Evolutionary conservation across 2,329 filamentous ascomycete genomes (phyloP).

Genomic region (Cryphonectria nitschkei): DNA sequence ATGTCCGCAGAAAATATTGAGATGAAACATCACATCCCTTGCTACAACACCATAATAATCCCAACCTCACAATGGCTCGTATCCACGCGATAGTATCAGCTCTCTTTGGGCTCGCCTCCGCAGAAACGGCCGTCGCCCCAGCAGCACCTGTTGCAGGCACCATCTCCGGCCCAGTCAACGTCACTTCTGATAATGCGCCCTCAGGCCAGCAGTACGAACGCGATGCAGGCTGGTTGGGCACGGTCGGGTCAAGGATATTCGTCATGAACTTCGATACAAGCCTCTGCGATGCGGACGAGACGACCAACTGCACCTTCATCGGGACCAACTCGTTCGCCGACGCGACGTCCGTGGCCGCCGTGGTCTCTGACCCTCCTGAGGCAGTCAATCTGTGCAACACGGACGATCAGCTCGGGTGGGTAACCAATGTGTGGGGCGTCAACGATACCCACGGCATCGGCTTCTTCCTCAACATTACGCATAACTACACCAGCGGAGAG

Average conservation of each 20-base stretch:
- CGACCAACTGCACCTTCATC: background rate
- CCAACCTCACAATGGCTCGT: background rate
- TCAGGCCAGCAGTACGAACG: constrained; percentile 1
- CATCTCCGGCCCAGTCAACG: background rate
- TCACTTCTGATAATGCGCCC: constrained; percentile 4
- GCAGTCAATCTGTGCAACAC: constrained; percentile 5
- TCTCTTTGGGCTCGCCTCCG: background rate
- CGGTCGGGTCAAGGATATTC: background rate
- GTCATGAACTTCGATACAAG: constrained; percentile 14
- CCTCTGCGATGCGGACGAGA: constrained; percentile 1
- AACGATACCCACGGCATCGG: constrained; percentile 6
- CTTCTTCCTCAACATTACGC: constrained; percentile 9
- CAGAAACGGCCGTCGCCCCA: background rate
- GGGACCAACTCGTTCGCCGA: constrained; percentile 1
- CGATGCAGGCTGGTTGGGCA: constrained; percentile 3
- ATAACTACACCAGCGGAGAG: background rate
- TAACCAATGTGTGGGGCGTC: constrained; percentile 6
- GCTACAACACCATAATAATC: background rate
- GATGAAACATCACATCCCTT: background rate
- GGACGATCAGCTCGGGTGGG: constrained; percentile 6
- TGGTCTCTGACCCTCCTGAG: background rate
- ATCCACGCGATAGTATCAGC: background rate
- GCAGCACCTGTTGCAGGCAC: background rate
- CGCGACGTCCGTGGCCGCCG: background rate
- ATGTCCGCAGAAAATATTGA: background rate